Percentiles rank a stretch among this genome's conserved stretches.
phyloP scores from a whole-genome alignment of 1,284 basidiomycete species.

The Ceratorhiza oryzae-sativae region DNA sequence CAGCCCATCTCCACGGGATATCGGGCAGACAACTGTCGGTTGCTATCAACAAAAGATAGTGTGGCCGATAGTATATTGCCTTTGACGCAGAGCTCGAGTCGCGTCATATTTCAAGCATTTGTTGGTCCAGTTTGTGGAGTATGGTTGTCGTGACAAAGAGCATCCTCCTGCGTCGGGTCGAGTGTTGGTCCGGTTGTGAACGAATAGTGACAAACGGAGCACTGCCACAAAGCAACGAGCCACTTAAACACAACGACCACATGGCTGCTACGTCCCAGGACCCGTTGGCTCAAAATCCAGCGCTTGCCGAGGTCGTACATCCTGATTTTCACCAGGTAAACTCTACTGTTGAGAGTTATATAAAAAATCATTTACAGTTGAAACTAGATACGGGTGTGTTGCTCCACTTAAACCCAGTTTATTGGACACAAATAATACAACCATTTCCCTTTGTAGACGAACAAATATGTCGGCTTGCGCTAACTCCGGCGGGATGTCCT shows the following conservation, averaged over 20 bases:
- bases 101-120: neutral
- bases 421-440: constrained; percentile 35
- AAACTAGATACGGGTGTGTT: constrained; percentile 89
- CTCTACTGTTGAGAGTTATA: constrained; percentile 80
- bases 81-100: neutral
- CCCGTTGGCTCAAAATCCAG: constrained; percentile 17
- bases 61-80: neutral
- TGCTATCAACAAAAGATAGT: constrained; percentile 16
- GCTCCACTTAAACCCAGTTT: constrained; percentile 1
- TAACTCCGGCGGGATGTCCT: constrained; percentile 84
- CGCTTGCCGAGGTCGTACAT: constrained; percentile 68
- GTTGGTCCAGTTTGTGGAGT: neutral
- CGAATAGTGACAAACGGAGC: neutral
- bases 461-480: constrained; percentile 85
- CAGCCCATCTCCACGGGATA: constrained; percentile 2
- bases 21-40: neutral
- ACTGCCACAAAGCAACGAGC: constrained; percentile 2
- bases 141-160: constrained; percentile 14
- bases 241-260: constrained; percentile 20
- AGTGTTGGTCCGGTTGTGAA: neutral
- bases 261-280: constrained; percentile 15
- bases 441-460: constrained; percentile 64
- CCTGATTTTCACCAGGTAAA: constrained; percentile 95
- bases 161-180: neutral
- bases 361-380: constrained; percentile 84